Evolutionary conservation across 2,329 filamentous ascomycete species (phyloP).

Genomic region (Raffaelea ambrosiae): DNA sequence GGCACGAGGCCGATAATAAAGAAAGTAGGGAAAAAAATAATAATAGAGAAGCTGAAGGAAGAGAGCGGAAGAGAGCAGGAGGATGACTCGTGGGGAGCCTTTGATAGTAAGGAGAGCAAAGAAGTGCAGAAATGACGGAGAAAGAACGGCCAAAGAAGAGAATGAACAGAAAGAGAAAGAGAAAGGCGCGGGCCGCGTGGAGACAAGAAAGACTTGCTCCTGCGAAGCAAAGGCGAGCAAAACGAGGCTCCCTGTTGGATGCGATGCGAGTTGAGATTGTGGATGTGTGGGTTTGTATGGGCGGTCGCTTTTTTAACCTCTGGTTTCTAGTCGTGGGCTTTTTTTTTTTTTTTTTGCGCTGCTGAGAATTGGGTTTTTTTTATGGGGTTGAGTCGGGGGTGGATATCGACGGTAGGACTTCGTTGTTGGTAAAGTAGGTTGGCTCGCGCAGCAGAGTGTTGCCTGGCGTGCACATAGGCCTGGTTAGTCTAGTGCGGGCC

Average conservation of each 20-base stretch:
- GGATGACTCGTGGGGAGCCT: too few species aligned
- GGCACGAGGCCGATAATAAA: neutral
- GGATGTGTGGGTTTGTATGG: too few species aligned
- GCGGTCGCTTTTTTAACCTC: neutral
- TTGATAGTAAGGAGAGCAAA: neutral
- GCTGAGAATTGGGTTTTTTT: constrained; percentile 9
- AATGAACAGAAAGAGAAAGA: neutral
- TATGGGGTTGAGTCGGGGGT: constrained; percentile 11
- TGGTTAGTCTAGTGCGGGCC: neutral
- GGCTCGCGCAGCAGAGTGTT: neutral
- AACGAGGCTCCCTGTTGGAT: constrained; percentile 12
- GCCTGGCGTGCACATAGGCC: neutral
- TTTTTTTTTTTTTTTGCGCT: constrained; percentile 6
- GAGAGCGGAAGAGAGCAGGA: neutral
- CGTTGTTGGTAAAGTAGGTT: neutral
- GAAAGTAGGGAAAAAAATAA: neutral
- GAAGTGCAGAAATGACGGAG: neutral
- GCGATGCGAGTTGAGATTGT: constrained; percentile 5
- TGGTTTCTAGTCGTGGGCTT: constrained; percentile 7
- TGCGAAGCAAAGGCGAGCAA: constrained; percentile 7
- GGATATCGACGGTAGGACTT: neutral
- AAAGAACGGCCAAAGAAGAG: neutral
- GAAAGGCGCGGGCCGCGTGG: constrained; percentile 4
- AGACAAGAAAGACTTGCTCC: constrained; percentile 13
- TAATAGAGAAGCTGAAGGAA: neutral